Conservation (phyloP, 1,284 basidiomycete genomes). For the Leccinum olivaceoglutinosum region DNA sequence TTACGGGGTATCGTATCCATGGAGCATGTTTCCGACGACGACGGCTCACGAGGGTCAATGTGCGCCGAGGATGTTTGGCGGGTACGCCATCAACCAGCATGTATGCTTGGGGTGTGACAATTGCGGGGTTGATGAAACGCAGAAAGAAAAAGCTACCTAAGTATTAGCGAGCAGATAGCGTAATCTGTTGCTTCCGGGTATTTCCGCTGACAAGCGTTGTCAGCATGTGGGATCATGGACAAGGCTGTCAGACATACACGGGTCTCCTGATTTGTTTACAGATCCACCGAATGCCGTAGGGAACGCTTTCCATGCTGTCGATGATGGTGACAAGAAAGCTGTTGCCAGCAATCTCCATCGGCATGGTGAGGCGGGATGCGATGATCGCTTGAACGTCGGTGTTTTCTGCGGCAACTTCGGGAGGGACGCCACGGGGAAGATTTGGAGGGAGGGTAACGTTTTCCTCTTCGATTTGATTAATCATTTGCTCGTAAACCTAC, state of each 20-base stretch:
- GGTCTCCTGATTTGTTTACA: slow-evolving; percentile 99
- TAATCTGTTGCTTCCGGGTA: slow-evolving; percentile 97
- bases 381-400: slow-evolving; percentile 96
- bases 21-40: neutral
- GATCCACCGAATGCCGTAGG: slow-evolving; percentile 99
- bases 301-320: slow-evolving; percentile 94
- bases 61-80: slow-evolving; percentile 93
- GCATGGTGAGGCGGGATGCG: slow-evolving; percentile 91
- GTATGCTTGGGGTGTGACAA: slow-evolving; percentile 98
- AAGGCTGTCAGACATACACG: slow-evolving; percentile 50
- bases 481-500: slow-evolving; percentile 96
- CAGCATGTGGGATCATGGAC: slow-evolving; percentile 5
- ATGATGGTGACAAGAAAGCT: slow-evolving; percentile 97
- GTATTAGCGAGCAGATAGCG: slow-evolving; percentile 93
- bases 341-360: slow-evolving; percentile 95
- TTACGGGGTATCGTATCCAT: neutral
- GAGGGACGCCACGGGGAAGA: slow-evolving; percentile 86
- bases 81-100: slow-evolving; percentile 98
- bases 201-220: slow-evolving; percentile 65
- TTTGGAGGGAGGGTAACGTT: slow-evolving; percentile 87
- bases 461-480: slow-evolving; percentile 96
- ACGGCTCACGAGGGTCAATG: slow-evolving; percentile 79
- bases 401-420: slow-evolving; percentile 91
- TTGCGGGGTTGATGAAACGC: slow-evolving; percentile 99
- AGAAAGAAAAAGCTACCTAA: slow-evolving; percentile 97